Percentiles rank a stretch among this genome's conserved stretches.
These are phyloP conservation scores for Apiotrichum mycotoxinovorans DNA, from an alignment of 1,284 basidiomycete species.

Conservation along the genomic window DNA sequence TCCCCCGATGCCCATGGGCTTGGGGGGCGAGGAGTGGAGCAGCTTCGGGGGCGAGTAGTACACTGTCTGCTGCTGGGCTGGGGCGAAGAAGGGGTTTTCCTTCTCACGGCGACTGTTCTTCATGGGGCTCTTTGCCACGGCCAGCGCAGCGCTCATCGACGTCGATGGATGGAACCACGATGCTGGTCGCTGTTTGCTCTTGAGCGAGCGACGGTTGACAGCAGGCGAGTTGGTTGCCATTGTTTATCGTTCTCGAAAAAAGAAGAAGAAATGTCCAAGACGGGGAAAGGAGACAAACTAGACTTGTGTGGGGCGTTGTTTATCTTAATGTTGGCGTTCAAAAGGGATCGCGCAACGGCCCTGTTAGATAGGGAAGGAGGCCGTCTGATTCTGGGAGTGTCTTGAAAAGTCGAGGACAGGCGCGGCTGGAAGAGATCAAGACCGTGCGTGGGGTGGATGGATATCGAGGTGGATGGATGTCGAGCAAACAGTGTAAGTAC, in stretches of 20 bases:
- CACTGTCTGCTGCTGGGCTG: no score
- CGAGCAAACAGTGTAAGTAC: no score
- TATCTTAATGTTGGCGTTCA: not conserved
- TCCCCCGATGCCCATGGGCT: slow-evolving; percentile 9
- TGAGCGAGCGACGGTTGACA: not conserved
- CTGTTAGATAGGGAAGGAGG: not conserved
- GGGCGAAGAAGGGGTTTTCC: slow-evolving; percentile 5
- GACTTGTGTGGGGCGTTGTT: not conserved
- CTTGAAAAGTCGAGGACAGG: not conserved
- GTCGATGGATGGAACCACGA: not conserved
- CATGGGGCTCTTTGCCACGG: not conserved
- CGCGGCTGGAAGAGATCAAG: not conserved
- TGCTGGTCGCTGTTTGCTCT: not conserved
- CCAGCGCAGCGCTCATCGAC: not conserved
- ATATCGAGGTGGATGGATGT: no score
- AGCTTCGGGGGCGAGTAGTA: no score
- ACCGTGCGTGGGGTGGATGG: not conserved
- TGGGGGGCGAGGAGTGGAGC: slow-evolving; percentile 11
- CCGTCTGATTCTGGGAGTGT: no score
- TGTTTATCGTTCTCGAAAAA: not conserved
- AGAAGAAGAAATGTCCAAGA: no score
- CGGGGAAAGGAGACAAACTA: no score
- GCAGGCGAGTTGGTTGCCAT: not conserved
- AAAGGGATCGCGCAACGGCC: slow-evolving; percentile 2
- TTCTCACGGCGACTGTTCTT: not conserved